Percentiles rank a stretch among this genome's conserved stretches.
phyloP scores from a whole-genome alignment of 441 rosid species.

The Pelargonium australe region DNA sequence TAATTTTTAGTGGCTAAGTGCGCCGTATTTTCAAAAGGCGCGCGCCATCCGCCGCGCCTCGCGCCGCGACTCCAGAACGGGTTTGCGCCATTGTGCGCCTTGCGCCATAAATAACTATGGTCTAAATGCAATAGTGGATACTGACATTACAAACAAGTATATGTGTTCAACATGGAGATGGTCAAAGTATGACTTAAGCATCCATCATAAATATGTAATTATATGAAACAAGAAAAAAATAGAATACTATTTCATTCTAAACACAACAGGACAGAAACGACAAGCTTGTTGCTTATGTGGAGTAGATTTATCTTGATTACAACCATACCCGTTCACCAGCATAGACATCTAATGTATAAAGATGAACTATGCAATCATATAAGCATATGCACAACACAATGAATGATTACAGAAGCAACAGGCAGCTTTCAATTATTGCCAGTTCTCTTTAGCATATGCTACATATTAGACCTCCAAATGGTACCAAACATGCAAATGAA shows the following conservation, averaged over 20 bases:
- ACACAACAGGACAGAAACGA: neutral
- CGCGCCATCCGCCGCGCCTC: too few species aligned
- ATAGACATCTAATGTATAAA: neutral
- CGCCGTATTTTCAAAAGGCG: too few species aligned
- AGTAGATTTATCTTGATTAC: neutral
- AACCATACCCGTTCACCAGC: conserved; percentile 2
- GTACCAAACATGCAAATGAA: neutral
- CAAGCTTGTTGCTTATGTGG: neutral
- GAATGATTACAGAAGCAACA: neutral
- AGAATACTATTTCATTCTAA: neutral
- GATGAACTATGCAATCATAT: neutral
- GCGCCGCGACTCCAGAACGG: too few species aligned
- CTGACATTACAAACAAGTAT: neutral
- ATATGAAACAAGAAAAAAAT: neutral
- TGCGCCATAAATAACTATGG: too few species aligned
- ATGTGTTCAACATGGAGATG: neutral
- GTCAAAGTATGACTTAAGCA: neutral
- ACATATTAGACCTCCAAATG: neutral
- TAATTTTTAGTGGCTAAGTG: too few species aligned
- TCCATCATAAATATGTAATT: conserved; percentile 1
- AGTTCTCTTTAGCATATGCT: neutral
- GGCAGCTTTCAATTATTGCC: neutral
- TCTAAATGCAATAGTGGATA: neutral
- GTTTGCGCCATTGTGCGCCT: too few species aligned
- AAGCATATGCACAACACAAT: neutral